Base-by-base conservation (phyloP, 257 asterid genomes). In the Datura wrightii region DNA sequence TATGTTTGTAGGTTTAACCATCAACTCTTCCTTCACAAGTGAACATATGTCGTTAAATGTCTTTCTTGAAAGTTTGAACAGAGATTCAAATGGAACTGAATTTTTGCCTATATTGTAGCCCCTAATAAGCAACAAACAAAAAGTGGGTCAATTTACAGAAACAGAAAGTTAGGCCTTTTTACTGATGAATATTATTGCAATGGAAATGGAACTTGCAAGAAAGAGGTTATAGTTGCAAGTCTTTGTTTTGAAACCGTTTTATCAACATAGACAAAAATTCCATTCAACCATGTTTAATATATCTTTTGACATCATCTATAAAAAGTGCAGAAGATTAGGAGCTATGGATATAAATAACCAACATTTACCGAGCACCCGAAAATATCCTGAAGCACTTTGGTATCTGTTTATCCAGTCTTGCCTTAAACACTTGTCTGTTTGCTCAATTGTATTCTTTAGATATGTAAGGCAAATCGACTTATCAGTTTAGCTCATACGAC, bases 21-120 rank as follows among this genome's bases (percentile, higher is more conserved):
- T 53, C 84, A 85, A 66, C 24, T 85, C 88, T 7, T 87, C 86
- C 44, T 79, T 55, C 46, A 85, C 86, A 8, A 87, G 84, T 10
- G 82, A 83, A 76, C 89, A 78, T 3, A 87, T 87, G 82, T 87
- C 85, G 66, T 58, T 67, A 60, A 87, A 87, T 41, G 89, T 85
- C 82, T 85, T 85, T 82, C 82, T 84, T 18, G 88, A 87, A 62
- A 87, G 37, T 85, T 87, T 85, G 86, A 87, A 56, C 24, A 76
- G 18, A 7, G 88, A 65, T 66, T 85, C 90, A 82, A 87, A 82
- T 48, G 84, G 62, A 74, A 19, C 78, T 65, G 65, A 15, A 31
- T 56, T 67, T 62, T 31, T 15, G 34, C 8, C 71, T 50, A n/a
- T n/a, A n/a, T 34, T 2, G 78, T 48, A 74, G 85, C 37, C 70